Base-by-base conservation (phyloP, 441 rosid genomes). In the Gossypium trilobum region DNA sequence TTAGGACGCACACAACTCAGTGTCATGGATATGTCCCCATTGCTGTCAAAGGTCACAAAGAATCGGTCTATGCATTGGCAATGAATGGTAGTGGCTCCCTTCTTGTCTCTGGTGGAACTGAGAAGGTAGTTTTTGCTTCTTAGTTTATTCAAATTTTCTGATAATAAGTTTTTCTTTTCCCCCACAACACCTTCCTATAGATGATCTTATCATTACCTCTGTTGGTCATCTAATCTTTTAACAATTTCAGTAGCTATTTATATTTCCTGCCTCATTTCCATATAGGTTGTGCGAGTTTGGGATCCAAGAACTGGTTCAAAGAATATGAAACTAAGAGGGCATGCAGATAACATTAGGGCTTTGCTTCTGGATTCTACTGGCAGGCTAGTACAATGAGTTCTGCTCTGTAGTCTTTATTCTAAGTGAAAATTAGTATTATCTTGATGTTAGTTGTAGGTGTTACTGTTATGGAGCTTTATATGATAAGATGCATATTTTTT, bases 81-180 rank as follows among this genome's bases (percentile, higher is more conserved):
- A 91, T 92, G 98, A 95, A 89, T 87, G 89, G 87, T 77, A 86
- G 85, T 73, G 98, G 95, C 77, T 80, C 85, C 23, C 82, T 88
- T 85, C 98, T 95, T 72, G 97, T 95, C 59, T 95, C 99, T 71
- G 98, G 99, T 82, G 99, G 99, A 78, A 95, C 99, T 20, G 98
- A 95, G 83, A 95, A 95, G 97, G 98, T 93, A 85, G 70, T 52
- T 51, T 46, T 73, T 44, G 44, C 60, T 29, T 68, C 70, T 27
- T 62, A 9, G 61, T 48, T 14, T 2, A 29, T 29, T 39, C 0
- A 59, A 61, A 27, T 60, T 10, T 61, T 11, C 57, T 57, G 33
- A 36, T 55, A 33, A 13, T 52, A 8, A 50, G 29, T 20, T 73
- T 29, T 61, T 70, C 56, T 39, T 23, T 60, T 14, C 54, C 2